A percentile compares a stretch with the other conserved stretches of the same genome.
Conservation (phyloP, 257 asterid genomes). For the Gardenia jasminoides region DNA sequence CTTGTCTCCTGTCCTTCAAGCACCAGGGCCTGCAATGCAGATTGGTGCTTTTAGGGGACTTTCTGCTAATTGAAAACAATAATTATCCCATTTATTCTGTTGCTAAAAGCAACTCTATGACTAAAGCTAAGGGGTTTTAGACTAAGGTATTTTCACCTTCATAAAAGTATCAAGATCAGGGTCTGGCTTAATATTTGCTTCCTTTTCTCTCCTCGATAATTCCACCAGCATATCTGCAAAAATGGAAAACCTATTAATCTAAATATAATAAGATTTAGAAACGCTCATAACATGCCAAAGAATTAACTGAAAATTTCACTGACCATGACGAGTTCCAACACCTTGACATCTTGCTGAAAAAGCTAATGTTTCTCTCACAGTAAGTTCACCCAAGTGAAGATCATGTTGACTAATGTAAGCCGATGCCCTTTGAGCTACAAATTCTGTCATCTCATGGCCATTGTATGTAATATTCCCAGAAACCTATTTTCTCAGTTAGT, state of each 20-base stretch:
- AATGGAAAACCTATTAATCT: not conserved
- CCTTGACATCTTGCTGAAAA: conserved; percentile 78
- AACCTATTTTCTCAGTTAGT: conserved; percentile 27
- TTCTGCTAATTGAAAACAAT: not conserved
- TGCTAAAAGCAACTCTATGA: not conserved
- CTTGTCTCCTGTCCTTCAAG: conserved; percentile 75
- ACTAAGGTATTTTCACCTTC: conserved; percentile 38
- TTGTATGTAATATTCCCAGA: conserved; percentile 55
- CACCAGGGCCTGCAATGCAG: conserved; percentile 58
- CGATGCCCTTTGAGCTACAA: conserved; percentile 52
- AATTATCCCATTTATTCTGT: too few species aligned
- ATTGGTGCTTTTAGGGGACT: not conserved
- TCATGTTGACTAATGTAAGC: conserved; percentile 72
- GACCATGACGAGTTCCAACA: conserved; percentile 57
- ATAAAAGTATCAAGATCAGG: conserved; percentile 57
- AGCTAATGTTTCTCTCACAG: conserved; percentile 64
- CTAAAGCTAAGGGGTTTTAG: not conserved
- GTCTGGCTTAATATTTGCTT: conserved; percentile 61
- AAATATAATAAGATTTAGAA: not conserved
- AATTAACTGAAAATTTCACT: not conserved
- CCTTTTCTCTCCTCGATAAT: conserved; percentile 59
- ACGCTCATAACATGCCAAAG: not conserved
- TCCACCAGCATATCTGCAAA: conserved; percentile 59
- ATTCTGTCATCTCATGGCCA: conserved; percentile 57
- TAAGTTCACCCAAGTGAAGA: conserved; percentile 59